phyloP scores from a whole-genome alignment of 1,284 basidiomycete genomes.

The Volvariella surrecta region DNA sequence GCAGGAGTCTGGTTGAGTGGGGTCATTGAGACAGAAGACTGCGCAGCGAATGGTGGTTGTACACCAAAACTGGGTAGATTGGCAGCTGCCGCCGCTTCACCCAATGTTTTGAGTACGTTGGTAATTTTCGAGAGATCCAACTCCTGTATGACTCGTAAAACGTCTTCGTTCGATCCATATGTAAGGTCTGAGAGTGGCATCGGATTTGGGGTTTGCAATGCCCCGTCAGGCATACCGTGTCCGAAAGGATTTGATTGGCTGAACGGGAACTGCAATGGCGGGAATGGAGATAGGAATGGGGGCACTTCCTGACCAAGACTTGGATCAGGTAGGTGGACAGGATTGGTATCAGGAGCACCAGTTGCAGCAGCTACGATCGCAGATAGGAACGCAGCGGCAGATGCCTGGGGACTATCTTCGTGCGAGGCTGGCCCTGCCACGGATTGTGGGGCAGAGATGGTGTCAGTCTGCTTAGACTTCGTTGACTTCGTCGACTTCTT shows the following conservation, averaged over 20 bases:
- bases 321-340: constrained; percentile 8
- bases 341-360: constrained; percentile 22
- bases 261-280: constrained; percentile 19
- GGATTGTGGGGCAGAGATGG: constrained; percentile 2
- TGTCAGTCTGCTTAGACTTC: constrained; percentile 14
- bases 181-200: constrained; percentile 35
- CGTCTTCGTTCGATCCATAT: constrained; percentile 61
- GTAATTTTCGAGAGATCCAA: constrained; percentile 65
- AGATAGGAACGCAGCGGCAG: constrained; percentile 49
- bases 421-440: constrained; percentile 20
- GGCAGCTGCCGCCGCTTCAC: constrained; percentile 40
- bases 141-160: constrained; percentile 60
- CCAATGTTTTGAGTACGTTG: constrained; percentile 51
- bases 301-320: constrained; percentile 7
- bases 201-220: constrained; percentile 7
- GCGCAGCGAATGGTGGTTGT: constrained; percentile 23
- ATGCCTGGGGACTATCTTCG: constrained; percentile 29
- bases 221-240: not conserved
- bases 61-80: constrained; percentile 25
- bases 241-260: constrained; percentile 10
- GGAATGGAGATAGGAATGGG: constrained; percentile 17
- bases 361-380: constrained; percentile 50
- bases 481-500: constrained; percentile 33
- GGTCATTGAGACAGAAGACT: constrained; percentile 17
- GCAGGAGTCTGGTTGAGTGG: constrained; percentile 20